Percentiles rank a stretch among this genome's conserved stretches.
phyloP scores from a whole-genome alignment of 2,329 filamentous ascomycete species.

The Metarhizium robertsii region DNA sequence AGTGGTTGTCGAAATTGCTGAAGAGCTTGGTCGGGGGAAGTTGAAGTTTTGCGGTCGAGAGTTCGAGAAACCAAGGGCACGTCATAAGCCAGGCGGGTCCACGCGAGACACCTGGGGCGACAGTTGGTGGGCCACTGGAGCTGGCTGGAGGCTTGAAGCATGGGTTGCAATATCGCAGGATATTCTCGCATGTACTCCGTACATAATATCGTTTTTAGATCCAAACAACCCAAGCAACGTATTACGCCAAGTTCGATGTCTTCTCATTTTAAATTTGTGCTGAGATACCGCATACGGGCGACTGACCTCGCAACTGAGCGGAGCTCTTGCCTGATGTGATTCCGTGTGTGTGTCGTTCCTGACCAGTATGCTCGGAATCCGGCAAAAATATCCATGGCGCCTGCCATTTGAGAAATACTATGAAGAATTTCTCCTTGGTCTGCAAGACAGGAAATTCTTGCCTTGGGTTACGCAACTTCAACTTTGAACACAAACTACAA shows the following conservation, averaged over 20 bases:
- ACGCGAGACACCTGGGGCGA: no score
- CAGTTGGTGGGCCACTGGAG: no score
- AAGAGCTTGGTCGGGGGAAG: background rate
- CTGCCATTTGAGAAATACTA: background rate
- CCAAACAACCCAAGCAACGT: no score
- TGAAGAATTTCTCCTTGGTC: background rate
- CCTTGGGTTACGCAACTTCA: background rate
- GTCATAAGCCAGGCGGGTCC: conserved; percentile 8
- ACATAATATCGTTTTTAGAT: no score
- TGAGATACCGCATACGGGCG: no score
- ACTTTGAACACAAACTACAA: background rate
- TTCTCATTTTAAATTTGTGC: no score
- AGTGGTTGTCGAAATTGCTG: background rate
- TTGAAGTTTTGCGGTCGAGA: background rate
- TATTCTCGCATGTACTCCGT: no score
- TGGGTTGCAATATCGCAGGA: no score
- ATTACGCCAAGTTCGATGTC: no score
- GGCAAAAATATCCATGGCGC: background rate
- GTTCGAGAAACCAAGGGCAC: background rate
- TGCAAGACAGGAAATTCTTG: background rate
- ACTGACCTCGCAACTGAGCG: background rate
- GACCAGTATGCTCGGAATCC: background rate
- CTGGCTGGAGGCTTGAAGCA: no score
- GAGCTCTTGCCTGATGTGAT: background rate
- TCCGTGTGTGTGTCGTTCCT: background rate